A percentile compares a stretch with the other conserved stretches of the same genome.
Conservation (phyloP, 2,329 filamentous ascomycete species). For the Escovopsis sp. region DNA sequence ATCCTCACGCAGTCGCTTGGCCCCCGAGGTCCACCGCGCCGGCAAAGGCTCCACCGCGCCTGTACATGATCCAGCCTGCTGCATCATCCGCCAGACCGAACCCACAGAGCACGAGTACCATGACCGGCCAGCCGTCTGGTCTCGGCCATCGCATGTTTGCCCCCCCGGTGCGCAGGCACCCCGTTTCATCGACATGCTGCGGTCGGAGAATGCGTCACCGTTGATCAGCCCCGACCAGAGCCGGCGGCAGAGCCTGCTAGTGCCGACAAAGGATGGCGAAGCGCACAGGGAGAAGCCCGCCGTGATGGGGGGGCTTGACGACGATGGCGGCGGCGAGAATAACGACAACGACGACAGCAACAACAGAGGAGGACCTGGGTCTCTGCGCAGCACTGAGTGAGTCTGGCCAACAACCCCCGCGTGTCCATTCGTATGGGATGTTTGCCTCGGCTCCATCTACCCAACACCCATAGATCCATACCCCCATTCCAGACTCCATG, state of each 20-base stretch:
- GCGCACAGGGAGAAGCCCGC: too few relatives aligned
- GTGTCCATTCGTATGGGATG: too few relatives aligned
- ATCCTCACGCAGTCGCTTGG: too few relatives aligned
- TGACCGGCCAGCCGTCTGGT: constrained; percentile 14
- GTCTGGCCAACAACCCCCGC: too few relatives aligned
- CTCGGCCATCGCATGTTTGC: constrained; percentile 5
- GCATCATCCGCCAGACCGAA: constrained; percentile 12
- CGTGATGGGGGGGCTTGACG: too few relatives aligned
- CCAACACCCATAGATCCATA: too few relatives aligned
- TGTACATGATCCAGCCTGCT: constrained; percentile 9
- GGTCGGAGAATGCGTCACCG: constrained; percentile 29
- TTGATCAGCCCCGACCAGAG: constrained; percentile 27
- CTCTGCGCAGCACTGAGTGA: constrained; percentile 18
- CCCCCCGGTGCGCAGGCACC: constrained; percentile 12
- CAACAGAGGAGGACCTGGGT: too few relatives aligned
- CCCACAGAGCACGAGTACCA: too few relatives aligned
- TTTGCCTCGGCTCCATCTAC: too few relatives aligned
- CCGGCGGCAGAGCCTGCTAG: constrained; percentile 26
- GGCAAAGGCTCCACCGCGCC: constrained; percentile 22
- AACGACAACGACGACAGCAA: constrained; percentile 24
- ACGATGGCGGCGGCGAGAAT: constrained; percentile 16
- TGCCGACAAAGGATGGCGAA: too few relatives aligned
- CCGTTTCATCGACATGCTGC: constrained; percentile 29
- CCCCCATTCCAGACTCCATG: too few relatives aligned
- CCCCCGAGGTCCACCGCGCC: constrained; percentile 35